A percentile compares a stretch with the other conserved stretches of the same genome.
phyloP scores from a whole-genome alignment of 1,284 basidiomycete species.

The Malassezia obtusa region DNA sequence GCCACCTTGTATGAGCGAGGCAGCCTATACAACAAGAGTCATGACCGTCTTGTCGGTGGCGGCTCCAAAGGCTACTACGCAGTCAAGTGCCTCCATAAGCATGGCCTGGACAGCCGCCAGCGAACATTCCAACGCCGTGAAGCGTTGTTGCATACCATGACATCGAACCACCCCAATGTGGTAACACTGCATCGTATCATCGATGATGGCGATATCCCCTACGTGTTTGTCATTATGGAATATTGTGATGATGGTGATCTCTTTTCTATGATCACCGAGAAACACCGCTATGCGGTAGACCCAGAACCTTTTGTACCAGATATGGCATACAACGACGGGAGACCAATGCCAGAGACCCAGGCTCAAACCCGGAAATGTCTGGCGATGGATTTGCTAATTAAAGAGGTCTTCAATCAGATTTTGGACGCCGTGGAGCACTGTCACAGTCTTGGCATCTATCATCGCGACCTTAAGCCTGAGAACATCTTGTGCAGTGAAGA shows the following conservation, averaged over 20 bases:
- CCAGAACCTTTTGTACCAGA: constrained; percentile 18
- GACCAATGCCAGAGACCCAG: constrained; percentile 17
- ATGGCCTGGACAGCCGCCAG: constrained; percentile 60
- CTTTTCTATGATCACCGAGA: constrained; percentile 64
- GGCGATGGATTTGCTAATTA: constrained; percentile 38
- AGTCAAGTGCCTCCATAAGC: constrained; percentile 70
- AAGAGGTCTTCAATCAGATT: constrained; percentile 52
- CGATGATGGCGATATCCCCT: constrained; percentile 55
- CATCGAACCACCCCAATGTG: constrained; percentile 69
- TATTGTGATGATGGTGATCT: constrained; percentile 78
- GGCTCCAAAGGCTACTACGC: constrained; percentile 53
- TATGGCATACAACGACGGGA: constrained; percentile 22
- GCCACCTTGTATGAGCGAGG: neutral
- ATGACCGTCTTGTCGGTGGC: neutral
- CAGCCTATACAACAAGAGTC: too few relatives aligned
- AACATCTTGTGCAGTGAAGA: constrained; percentile 75
- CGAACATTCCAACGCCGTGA: constrained; percentile 70
- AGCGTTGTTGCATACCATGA: constrained; percentile 56
- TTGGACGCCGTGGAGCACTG: constrained; percentile 84
- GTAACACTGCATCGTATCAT: constrained; percentile 81
- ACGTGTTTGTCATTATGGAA: constrained; percentile 58
- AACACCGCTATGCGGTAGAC: constrained; percentile 57
- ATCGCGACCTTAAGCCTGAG: constrained; percentile 95
- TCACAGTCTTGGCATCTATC: constrained; percentile 66
- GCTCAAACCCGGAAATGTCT: constrained; percentile 10